These are phyloP conservation scores for Phytomonas serpens DNA, from an alignment of 208 protist species.

Conservation along the genomic window DNA sequence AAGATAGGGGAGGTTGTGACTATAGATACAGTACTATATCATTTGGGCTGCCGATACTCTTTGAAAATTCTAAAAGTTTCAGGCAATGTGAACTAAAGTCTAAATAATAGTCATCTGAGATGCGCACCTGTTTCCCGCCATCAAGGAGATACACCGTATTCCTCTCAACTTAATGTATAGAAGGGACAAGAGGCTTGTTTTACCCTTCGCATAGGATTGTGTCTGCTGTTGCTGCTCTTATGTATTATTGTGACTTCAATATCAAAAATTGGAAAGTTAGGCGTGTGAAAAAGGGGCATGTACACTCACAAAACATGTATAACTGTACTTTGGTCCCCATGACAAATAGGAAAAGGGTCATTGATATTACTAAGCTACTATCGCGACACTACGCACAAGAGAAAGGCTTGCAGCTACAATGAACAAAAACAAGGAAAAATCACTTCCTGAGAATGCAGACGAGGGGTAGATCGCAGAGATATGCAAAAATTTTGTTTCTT, in stretches of 20 bases:
- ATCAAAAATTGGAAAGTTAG: not conserved
- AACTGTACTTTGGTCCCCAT: not conserved
- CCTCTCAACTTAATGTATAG: not conserved
- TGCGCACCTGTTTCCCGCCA: not conserved
- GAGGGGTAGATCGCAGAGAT: not conserved
- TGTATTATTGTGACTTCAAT: not conserved
- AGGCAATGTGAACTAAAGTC: not conserved
- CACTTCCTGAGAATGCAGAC: not conserved
- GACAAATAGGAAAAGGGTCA: not conserved
- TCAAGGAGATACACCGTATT: not conserved
- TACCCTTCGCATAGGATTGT: not conserved
- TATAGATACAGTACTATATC: not conserved
- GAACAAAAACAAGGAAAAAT: not conserved
- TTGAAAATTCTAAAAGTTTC: not conserved
- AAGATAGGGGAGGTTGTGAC: not conserved
- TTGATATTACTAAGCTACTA: not conserved
- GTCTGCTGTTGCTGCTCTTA: not conserved
- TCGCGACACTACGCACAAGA: not conserved
- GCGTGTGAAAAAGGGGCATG: not conserved
- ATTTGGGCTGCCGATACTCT: not conserved
- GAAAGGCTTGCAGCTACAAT: not conserved
- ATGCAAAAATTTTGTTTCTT: constrained; percentile 3
- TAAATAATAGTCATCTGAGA: not conserved
- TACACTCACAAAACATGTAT: not conserved
- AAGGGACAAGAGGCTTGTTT: not conserved